A percentile compares a stretch with the other conserved stretches of the same genome.
These are phyloP conservation scores for Rhizopus arrhizus DNA, from an alignment of 371 early-diverging fungal genomes.

Conservation along the genomic window DNA sequence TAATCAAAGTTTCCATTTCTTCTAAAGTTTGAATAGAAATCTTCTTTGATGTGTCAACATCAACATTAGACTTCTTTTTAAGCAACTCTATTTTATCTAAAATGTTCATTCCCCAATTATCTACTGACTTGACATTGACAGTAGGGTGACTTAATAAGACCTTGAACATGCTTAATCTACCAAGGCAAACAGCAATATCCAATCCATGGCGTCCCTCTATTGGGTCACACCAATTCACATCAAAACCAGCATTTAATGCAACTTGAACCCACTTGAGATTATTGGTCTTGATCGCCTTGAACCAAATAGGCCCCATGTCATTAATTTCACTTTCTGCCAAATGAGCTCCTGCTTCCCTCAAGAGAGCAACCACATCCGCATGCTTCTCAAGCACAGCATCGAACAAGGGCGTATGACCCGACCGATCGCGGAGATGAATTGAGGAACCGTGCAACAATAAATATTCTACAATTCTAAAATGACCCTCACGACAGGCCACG, in stretches of 20 bases:
- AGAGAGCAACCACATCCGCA: constrained; percentile 63
- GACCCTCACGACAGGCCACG: constrained; percentile 83
- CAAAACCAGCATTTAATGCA: constrained; percentile 44
- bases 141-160: constrained; percentile 31
- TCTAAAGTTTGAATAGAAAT: constrained; percentile 5
- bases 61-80: constrained; percentile 9
- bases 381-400: constrained; percentile 73
- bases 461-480: constrained; percentile 70
- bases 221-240: constrained; percentile 50
- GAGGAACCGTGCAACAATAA: constrained; percentile 85
- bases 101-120: constrained; percentile 42
- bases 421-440: constrained; percentile 89
- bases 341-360: constrained; percentile 88
- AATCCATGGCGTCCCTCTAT: constrained; percentile 43
- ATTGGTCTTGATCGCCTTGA: constrained; percentile 42
- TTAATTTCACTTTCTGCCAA: constrained; percentile 78
- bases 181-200: constrained; percentile 44
- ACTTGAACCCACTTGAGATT: constrained; percentile 40
- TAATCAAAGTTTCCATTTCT: constrained; percentile 20
- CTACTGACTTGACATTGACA: constrained; percentile 22
- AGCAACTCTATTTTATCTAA: constrained; percentile 36
- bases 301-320: constrained; percentile 60
- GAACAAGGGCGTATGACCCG: constrained; percentile 88
- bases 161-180: constrained; percentile 39
- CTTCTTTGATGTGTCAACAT: background rate